Percentiles rank a stretch among this genome's conserved stretches.
Conservation (phyloP, 495 filamentous ascomycete species). For the Podospora fimiseda region DNA sequence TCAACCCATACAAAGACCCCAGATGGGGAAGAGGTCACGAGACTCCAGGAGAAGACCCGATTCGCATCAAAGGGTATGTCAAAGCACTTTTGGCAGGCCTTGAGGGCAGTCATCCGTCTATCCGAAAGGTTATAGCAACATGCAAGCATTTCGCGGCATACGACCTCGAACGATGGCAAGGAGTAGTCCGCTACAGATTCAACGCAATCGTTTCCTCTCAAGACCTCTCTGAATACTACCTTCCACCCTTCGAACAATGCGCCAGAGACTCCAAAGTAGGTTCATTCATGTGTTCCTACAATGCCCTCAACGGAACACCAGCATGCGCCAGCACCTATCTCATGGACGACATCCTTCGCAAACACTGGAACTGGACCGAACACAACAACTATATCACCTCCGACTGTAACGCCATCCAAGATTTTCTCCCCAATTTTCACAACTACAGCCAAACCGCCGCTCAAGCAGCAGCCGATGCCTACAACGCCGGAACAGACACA, state of each 20-base stretch:
- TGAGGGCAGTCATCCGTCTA: constrained; percentile 10
- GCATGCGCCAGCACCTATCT: constrained; percentile 39
- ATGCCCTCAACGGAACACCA: constrained; percentile 40
- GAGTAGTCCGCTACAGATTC: constrained; percentile 28
- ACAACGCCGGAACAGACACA: constrained; percentile 33
- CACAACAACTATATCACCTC: constrained; percentile 36
- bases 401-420: constrained; percentile 33
- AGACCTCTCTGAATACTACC: constrained; percentile 43
- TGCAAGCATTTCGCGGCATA: constrained; percentile 43
- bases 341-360: constrained; percentile 36
- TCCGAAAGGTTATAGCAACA: constrained; percentile 18
- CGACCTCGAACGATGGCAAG: constrained; percentile 51
- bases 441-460: constrained; percentile 30
- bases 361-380: constrained; percentile 41
- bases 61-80: constrained; percentile 33
- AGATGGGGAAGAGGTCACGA: constrained; percentile 34
- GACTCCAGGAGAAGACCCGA: constrained; percentile 35
- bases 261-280: constrained; percentile 40
- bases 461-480: constrained; percentile 29
- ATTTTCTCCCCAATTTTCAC: constrained; percentile 25
- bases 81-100: constrained; percentile 29
- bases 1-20: constrained; percentile 56
- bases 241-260: constrained; percentile 41
- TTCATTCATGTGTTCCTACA: constrained; percentile 46
- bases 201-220: constrained; percentile 37